Base-by-base conservation (phyloP, 352 stramenopile genomes). In the Globisporangium iwayamae region DNA sequence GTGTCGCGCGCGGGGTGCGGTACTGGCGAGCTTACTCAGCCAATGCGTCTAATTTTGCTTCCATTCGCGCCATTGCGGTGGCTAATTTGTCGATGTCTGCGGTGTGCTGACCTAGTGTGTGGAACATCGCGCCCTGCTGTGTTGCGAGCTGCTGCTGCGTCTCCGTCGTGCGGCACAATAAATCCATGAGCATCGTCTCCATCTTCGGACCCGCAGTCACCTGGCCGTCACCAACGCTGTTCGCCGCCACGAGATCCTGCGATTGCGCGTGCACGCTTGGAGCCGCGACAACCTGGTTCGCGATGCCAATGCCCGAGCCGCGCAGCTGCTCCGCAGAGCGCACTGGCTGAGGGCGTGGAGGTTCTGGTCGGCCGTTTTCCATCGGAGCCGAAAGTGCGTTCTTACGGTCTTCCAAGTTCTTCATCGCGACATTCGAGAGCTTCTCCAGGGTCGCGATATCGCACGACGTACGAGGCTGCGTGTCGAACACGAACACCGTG, bases 131-230 rank as follows among this genome's bases (percentile, higher is more conserved):
- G 72, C 86, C 86, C 72, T 95, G 86, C 66, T 95, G 86, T 81
- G 86, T 93, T 78, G 86, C 86, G 76, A 95, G 81, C 72, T 95
- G 86, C 79, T 95, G 86, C 78, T 95, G 86, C 34, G 86, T 95
- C 70, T 95, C 86, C 58, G 86, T 95, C 52, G 86, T 95, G 60
- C 86, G 86, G 67, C 86, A 95, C 41, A 95, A 70, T 60, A 95
- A 67, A 76, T 95, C 86, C 86, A 95, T 95, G 41, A 95, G 71
- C 86, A 95, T 95, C 63, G 86, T 93, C 64, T 95, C 86, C 84
- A 95, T 93, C 86, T 95, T 95, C 1, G 86, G 86, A 13, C 86
- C 86, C 28, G 84, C 75, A 5, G 84, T 92, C 16, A 95, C 84
- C 63, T 95, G 86, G 20, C 86, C 86, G 53, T 95, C 86, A 11